Evolutionary conservation across 2,329 filamentous ascomycete species (phyloP), one percentile per base, ranked within the genome.

Genomic region (Hymenoscyphus fructigenus): DNA sequence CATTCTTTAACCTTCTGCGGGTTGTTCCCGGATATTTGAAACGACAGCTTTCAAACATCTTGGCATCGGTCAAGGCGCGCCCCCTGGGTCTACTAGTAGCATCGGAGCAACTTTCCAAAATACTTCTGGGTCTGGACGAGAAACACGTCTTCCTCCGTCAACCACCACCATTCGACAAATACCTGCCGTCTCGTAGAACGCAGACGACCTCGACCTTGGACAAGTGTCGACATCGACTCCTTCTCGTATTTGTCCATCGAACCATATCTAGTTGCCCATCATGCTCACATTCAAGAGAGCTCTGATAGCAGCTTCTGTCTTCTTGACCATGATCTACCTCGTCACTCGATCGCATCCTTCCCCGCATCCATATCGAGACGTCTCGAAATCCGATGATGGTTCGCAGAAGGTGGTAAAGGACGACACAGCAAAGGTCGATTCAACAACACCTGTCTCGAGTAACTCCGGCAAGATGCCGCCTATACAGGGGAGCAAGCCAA

Each of bases 271-370:
- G 20, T 65, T 65, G 59, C 63, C 32, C 75, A 80, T 74, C 65
- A 96, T 96, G 92, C 84, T 93, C 76, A 91, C 90, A 74, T 91
- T 91, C 75, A 86, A 88, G 74, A 89, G 91, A 78, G 90, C 91
- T 74, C 77, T 96, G 68, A 80, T 92, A 71, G 84, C 89, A 63
- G 91, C 92, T 58, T 84, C 85, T 71, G 84, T 88, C 75, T 79
- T 93, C 69, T 78, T 94, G 71, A 84, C 86, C 32, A 81, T 91
- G 73, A 82, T 93, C 78, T 88, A 88, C 79, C 79, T 94, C 68
- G 82, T 92, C 69, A 86, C 86, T 66, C 84, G 85, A 66, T 83
- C 86, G 56, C 87, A 89, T 75, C 70, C 70, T 72, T 71, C 70
- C 23, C 47, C 60, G 15, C 34, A 32, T 36, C 57, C 65, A 1